Percentiles rank a stretch among this genome's conserved stretches.
These are phyloP conservation scores for Chlorociboria aeruginascens DNA, from an alignment of 495 filamentous ascomycete species.

Conservation along the genomic window DNA sequence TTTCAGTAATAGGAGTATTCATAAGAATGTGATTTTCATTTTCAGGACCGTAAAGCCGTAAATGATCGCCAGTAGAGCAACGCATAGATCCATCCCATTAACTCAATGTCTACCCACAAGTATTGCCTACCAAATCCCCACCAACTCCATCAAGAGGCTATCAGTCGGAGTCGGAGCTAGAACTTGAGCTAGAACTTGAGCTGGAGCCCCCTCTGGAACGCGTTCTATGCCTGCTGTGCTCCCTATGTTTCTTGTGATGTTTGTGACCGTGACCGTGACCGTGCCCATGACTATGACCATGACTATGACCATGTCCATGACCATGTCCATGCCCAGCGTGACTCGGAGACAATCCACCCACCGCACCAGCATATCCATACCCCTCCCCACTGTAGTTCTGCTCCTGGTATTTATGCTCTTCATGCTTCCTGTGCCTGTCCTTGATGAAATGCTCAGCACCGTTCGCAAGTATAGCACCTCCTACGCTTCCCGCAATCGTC, in stretches of 20 bases:
- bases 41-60: no score
- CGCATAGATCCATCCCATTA: no score
- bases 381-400: neutral
- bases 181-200: no score
- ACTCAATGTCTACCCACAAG: no score
- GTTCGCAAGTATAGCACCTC: conserved; percentile 46
- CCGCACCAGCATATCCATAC: conserved; percentile 1
- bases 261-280: conserved; percentile 12
- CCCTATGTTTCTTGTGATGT: conserved; percentile 16
- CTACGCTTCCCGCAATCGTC: conserved; percentile 35
- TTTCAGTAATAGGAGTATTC: no score
- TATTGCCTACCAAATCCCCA: no score
- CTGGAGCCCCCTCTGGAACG: no score
- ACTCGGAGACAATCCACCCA: conserved; percentile 9
- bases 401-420: conserved; percentile 19
- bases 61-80: no score
- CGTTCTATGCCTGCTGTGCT: neutral
- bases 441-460: conserved; percentile 26
- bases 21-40: neutral
- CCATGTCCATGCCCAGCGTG: neutral
- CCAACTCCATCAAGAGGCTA: no score
- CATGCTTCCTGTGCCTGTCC: conserved; percentile 26
- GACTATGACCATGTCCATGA: conserved; percentile 6
- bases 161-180: no score
- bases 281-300: conserved; percentile 13